Base-by-base conservation (phyloP, 2,329 filamentous ascomycete genomes). In the Paraconiothyrium brasiliense region DNA sequence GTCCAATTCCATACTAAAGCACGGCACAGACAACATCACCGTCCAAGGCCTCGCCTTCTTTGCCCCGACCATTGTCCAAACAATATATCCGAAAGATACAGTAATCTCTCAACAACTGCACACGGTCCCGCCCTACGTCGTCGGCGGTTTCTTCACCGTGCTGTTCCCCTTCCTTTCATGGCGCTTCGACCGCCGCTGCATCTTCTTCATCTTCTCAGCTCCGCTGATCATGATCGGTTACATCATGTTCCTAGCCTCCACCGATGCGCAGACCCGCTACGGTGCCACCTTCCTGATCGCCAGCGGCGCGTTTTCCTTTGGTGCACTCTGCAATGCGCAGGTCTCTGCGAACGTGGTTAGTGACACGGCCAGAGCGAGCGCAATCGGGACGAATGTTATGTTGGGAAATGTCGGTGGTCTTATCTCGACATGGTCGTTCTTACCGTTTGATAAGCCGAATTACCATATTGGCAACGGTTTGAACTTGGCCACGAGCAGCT, bases 1-100 rank as follows among this genome's bases (percentile, higher is more conserved):
- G 11, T 3, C 20, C 11, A 14, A 3, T 14, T 6, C 14, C 6
- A n/a, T 7, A 24, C 41, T 37, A 10, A 44, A 32, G 7, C 52
- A 16, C n/a, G 10, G 14, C n/a, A 58, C 30, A 58, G 83, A 89
- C 81, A 90, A 90, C 77, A 86, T 92, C 71, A 92, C 89, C 0
- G 89, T 92, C 2, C 88, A 91, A 71, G 89, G 89, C 3, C 80
- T 92, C 4, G 87, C 87, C 1, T 91, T 91, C 81, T 92, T 92
- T 76, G 80, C 84, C 0, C 90, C 90, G 0, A 92, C 89, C 0
- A 92, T 93, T 63, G 88, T 92, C 46, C 78, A 79, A 47, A 90
- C 86, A 6, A 91, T 92, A 67, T 92, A 92, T 69, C 87, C 87
- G 0, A 70, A 83, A 1, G 79, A 80, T 58, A 81, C 80, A 14